Percentiles rank a stretch among this genome's conserved stretches.
phyloP scores from a whole-genome alignment of 306 rosid species.

The Styphnolobium japonicum region DNA sequence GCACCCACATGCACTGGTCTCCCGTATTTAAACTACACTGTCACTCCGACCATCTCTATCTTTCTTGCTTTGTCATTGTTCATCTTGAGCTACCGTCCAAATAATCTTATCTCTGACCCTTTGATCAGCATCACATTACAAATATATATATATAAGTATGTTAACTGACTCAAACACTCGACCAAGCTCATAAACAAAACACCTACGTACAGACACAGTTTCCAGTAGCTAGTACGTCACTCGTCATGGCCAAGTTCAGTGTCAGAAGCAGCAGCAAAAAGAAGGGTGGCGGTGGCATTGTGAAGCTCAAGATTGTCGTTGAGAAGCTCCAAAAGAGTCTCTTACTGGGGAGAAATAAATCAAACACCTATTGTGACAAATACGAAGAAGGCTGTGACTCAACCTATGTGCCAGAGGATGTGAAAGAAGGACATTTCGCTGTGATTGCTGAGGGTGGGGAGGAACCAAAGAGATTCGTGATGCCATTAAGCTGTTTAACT shows the following conservation, averaged over 20 bases:
- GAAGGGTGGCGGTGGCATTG: slow-evolving; percentile 35
- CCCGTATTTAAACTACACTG: slow-evolving; percentile 12
- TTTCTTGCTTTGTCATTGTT: background rate
- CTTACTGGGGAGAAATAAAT: slow-evolving; percentile 25
- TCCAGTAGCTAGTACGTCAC: background rate
- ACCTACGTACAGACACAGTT: background rate
- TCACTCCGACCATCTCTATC: slow-evolving; percentile 4
- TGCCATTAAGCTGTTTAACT: slow-evolving; percentile 60
- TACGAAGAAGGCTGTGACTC: slow-evolving; percentile 5
- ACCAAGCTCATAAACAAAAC: background rate
- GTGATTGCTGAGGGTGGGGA: slow-evolving; percentile 61
- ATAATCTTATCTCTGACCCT: slow-evolving; percentile 22
- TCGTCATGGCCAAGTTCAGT: slow-evolving; percentile 45
- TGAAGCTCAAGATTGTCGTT: slow-evolving; percentile 52
- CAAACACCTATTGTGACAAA: background rate
- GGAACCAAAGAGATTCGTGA: slow-evolving; percentile 58
- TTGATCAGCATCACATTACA: slow-evolving; percentile 8
- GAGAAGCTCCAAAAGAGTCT: slow-evolving; percentile 68
- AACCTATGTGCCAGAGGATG: slow-evolving; percentile 59
- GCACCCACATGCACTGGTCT: slow-evolving; percentile 70
- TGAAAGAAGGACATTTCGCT: slow-evolving; percentile 84
- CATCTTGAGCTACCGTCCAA: slow-evolving; percentile 19
- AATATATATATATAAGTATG: background rate
- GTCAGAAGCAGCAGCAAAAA: slow-evolving; percentile 31
- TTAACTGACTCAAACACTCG: background rate